Percentiles rank a stretch among this genome's conserved stretches.
These are phyloP conservation scores for Xylaria sp. DNA, from an alignment of 2,329 filamentous ascomycete species.

Conservation along the genomic window DNA sequence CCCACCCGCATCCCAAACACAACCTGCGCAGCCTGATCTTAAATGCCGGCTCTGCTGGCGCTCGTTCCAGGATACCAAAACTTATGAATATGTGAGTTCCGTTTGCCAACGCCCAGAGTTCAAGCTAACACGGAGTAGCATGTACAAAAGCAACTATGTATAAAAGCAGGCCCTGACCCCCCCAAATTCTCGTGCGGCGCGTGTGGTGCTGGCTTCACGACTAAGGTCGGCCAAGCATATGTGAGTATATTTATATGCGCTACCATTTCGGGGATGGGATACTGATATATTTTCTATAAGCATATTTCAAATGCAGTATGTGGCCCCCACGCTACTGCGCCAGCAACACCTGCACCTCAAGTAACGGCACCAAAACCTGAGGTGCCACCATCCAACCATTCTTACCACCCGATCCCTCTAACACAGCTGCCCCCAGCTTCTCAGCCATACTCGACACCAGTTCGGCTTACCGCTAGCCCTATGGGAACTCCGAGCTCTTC, in stretches of 20 bases:
- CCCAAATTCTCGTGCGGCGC: constrained; percentile 54
- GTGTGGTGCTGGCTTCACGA: constrained; percentile 60
- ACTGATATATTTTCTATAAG: constrained; percentile 38
- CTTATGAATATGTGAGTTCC: constrained; percentile 50
- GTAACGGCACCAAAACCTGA: constrained; percentile 18
- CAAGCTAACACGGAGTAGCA: constrained; percentile 50
- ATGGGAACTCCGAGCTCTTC: constrained; percentile 31
- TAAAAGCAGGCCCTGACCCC: constrained; percentile 39
- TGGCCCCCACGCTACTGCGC: constrained; percentile 52
- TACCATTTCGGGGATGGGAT: not conserved
- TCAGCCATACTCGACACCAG: constrained; percentile 31
- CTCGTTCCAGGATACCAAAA: constrained; percentile 41
- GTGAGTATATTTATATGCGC: constrained; percentile 44
- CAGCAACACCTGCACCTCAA: constrained; percentile 40
- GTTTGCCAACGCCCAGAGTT: not conserved
- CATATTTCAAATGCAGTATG: constrained; percentile 60
- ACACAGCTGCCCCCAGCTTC: constrained; percentile 26
- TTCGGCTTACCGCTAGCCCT: constrained; percentile 1
- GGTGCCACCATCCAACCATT: constrained; percentile 32
- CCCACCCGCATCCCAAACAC: constrained; percentile 16
- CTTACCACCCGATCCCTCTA: constrained; percentile 26
- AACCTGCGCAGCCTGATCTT: constrained; percentile 42
- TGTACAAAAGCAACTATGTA: constrained; percentile 52
- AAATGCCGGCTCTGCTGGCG: constrained; percentile 49
- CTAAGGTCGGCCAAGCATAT: constrained; percentile 56